phyloP scores from a whole-genome alignment of 257 asterid species.

The Lycium barbarum region DNA sequence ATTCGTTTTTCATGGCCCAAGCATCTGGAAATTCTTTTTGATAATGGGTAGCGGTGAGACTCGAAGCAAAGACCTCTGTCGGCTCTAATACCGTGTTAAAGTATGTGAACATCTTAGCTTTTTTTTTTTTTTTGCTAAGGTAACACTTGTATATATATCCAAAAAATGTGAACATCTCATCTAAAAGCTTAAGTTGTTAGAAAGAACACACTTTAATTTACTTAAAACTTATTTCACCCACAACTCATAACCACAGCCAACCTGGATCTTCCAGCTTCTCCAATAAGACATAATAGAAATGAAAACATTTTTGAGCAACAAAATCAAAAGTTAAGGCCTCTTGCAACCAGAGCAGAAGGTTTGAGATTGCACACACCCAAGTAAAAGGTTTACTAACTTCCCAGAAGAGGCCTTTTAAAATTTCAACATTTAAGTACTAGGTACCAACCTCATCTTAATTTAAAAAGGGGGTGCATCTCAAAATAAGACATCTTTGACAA shows the following conservation, averaged over 20 bases:
- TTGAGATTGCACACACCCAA: constrained; percentile 8
- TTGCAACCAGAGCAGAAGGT: neutral
- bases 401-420: neutral
- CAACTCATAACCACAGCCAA: constrained; percentile 3
- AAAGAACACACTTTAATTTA: neutral
- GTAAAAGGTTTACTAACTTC: constrained; percentile 24
- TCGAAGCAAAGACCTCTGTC: neutral
- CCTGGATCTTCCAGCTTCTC: constrained; percentile 17
- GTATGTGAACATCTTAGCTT: neutral
- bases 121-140: too few species aligned
- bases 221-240: neutral
- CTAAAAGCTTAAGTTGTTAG: neutral
- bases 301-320: constrained; percentile 11
- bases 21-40: neutral
- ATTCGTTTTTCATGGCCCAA: neutral
- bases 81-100: neutral
- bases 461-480: neutral
- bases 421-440: constrained; percentile 19
- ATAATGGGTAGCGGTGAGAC: neutral
- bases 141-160: too few species aligned
- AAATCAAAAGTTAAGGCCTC: neutral
- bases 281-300: neutral
- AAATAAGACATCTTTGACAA: neutral
- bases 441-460: constrained; percentile 1
- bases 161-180: neutral